Conservation (phyloP, 192 early-diverging fungal genomes). For the Backusella parvicylindrica region DNA sequence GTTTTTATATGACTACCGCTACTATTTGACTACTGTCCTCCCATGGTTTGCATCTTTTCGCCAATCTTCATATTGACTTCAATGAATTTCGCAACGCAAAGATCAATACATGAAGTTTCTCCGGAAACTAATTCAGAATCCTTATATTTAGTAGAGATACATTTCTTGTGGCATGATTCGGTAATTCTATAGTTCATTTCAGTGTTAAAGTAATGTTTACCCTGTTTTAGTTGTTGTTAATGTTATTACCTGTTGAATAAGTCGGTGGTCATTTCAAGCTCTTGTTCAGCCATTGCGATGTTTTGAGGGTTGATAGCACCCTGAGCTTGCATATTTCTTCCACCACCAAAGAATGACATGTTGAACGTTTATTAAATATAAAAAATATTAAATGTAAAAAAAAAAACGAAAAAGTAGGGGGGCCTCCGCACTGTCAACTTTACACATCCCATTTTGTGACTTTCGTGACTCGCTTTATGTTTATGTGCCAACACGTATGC, state of each 20-base stretch:
- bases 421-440: background rate
- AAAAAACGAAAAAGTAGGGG: slow-evolving; percentile 2
- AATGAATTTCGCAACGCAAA: slow-evolving; percentile 88
- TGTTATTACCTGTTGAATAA: slow-evolving; percentile 64
- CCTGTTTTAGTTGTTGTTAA: background rate
- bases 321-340: slow-evolving; percentile 20
- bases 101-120: slow-evolving; percentile 90
- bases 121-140: slow-evolving; percentile 83
- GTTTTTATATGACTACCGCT: background rate
- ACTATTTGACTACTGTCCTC: slow-evolving; percentile 4
- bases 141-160: slow-evolving; percentile 74
- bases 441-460: slow-evolving; percentile 1
- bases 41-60: slow-evolving; percentile 69
- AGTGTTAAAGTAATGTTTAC: background rate
- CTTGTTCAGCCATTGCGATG: slow-evolving; percentile 75
- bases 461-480: background rate
- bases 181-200: slow-evolving; percentile 50
- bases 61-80: slow-evolving; percentile 81
- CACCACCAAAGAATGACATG: slow-evolving; percentile 18
- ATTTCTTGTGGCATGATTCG: slow-evolving; percentile 85
- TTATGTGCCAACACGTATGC: too few relatives aligned
- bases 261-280: slow-evolving; percentile 80
- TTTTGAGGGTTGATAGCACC: slow-evolving; percentile 59
- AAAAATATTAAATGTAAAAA: background rate
- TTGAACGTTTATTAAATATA: background rate